Evolutionary conservation across 768 basidiomycete genomes (phyloP), one percentile per base, ranked within the genome.

Genomic region (Hygrophorus pudorinus): DNA sequence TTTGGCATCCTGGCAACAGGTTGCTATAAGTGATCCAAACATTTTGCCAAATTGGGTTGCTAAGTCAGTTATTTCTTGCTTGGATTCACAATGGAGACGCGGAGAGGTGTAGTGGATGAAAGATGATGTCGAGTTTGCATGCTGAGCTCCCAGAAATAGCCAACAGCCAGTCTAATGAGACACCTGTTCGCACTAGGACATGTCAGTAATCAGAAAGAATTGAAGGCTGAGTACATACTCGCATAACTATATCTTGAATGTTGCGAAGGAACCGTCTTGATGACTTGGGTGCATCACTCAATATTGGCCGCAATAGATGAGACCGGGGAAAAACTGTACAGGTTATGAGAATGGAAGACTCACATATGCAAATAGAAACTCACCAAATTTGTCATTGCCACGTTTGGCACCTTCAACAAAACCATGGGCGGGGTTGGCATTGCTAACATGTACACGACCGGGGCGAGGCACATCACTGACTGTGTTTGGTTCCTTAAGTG

Each of bases 11-110:
- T n/a, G n/a, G n/a, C n/a, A n/a, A n/a, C n/a, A n/a, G n/a, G n/a
- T n/a, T n/a, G n/a, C n/a, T n/a, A n/a, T n/a, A n/a, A n/a, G n/a
- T 30, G 24, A 45, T 24, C 5, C 28, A 4, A n/a, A 28, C 16
- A 45, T 45, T 38, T n/a, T n/a, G n/a, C n/a, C n/a, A 24, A 45
- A 45, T 8, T 45, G 34, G 17, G 37, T 38, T 5, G 29, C n/a
- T 16, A 45, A 10, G 5, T 37, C 5, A 17, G 21, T 5, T 5
- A 18, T 21, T 13, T 45, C 44, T 14, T 34, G 4, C 17, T 45
- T 45, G 12, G 44, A 34, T 7, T 45, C 44, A 4, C 34, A 17
- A 14, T 20, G 43, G 13, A 44, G 21, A 16, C 43, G 43, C 6
- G 33, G 33, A 3, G 43, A 44, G 3, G 33, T 32, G 16, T 44